Conservation (phyloP, 1,139 yeast genomes). For the Kodamaea plutei region DNA sequence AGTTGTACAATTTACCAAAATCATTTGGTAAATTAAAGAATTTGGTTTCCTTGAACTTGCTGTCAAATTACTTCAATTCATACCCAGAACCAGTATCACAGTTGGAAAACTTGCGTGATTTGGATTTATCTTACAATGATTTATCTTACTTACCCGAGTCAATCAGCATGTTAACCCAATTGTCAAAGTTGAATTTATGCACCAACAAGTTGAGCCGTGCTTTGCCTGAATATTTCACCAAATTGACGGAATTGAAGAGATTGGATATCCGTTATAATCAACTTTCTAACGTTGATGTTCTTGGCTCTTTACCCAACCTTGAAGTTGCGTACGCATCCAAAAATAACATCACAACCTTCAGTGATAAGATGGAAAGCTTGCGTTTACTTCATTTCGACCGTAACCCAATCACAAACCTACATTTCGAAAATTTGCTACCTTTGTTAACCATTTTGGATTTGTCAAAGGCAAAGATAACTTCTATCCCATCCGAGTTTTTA, state of each 20-base stretch:
- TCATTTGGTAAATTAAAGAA: slow-evolving; percentile 53
- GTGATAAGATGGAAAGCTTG: slow-evolving; percentile 56
- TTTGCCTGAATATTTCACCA: slow-evolving; percentile 52
- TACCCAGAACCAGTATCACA: slow-evolving; percentile 72
- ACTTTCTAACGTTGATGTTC: slow-evolving; percentile 58
- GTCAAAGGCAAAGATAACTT: slow-evolving; percentile 76
- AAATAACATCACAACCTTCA: slow-evolving; percentile 70
- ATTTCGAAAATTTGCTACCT: slow-evolving; percentile 52
- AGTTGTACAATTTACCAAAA: slow-evolving; percentile 61
- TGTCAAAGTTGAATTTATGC: slow-evolving; percentile 69
- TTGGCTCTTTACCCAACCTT: slow-evolving; percentile 60
- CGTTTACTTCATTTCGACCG: slow-evolving; percentile 53
- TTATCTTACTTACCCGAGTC: slow-evolving; percentile 58
- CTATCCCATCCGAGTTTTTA: slow-evolving; percentile 64
- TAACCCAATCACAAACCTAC: slow-evolving; percentile 74
- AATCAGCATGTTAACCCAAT: slow-evolving; percentile 52
- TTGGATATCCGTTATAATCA: slow-evolving; percentile 77
- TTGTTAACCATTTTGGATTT: slow-evolving; percentile 71
- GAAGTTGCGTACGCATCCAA: slow-evolving; percentile 76
- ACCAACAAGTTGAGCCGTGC: slow-evolving; percentile 63
- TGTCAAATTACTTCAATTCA: slow-evolving; percentile 69
- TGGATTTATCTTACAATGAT: slow-evolving; percentile 82
- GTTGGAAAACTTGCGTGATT: slow-evolving; percentile 54
- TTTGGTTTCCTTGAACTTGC: slow-evolving; percentile 62
- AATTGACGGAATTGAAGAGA: slow-evolving; percentile 57